Percentiles rank a stretch among this genome's conserved stretches.
phyloP scores from a whole-genome alignment of 2,329 filamentous ascomycete genomes.

The Aspergillus melleus region DNA sequence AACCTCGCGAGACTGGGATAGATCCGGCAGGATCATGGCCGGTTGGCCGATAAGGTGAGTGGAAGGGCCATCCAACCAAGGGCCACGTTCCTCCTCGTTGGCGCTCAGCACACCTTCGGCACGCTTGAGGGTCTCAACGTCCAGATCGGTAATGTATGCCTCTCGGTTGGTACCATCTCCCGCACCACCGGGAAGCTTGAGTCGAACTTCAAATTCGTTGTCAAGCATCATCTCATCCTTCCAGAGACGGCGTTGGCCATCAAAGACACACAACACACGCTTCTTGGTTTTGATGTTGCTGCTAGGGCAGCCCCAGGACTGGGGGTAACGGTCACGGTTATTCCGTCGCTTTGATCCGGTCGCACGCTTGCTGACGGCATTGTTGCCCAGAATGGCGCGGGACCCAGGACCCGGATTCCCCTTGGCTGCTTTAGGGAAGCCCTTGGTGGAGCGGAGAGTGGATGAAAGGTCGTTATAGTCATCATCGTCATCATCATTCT shows the following conservation, averaged over 20 bases:
- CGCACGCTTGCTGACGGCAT: constrained; percentile 54
- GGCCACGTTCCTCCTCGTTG: constrained; percentile 82
- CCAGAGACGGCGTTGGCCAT: constrained; percentile 81
- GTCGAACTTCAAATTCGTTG: constrained; percentile 88
- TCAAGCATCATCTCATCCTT: constrained; percentile 99
- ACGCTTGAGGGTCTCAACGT: constrained; percentile 83
- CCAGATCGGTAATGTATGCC: constrained; percentile 87
- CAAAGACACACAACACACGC: constrained; percentile 89
- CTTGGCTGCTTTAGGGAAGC: constrained; percentile 51
- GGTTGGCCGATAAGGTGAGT: constrained; percentile 37
- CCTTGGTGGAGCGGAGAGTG: constrained; percentile 49
- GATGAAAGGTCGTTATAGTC: constrained; percentile 53
- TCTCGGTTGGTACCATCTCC: constrained; percentile 81
- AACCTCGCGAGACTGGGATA: constrained; percentile 28
- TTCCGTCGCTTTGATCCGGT: constrained; percentile 68
- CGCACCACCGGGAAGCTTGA: constrained; percentile 72
- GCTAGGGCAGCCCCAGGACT: constrained; percentile 87
- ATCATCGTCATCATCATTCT: constrained; percentile 58
- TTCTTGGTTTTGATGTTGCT: constrained; percentile 99
- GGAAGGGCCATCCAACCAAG: constrained; percentile 59
- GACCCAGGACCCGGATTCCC: constrained; percentile 51
- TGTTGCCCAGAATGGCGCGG: constrained; percentile 52
- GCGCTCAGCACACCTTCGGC: constrained; percentile 81
- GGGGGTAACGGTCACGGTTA: constrained; percentile 89
- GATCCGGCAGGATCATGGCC: constrained; percentile 31